phyloP scores from a whole-genome alignment of 2,329 filamentous ascomycete genomes.

The Sphaerulina vaccinii region DNA sequence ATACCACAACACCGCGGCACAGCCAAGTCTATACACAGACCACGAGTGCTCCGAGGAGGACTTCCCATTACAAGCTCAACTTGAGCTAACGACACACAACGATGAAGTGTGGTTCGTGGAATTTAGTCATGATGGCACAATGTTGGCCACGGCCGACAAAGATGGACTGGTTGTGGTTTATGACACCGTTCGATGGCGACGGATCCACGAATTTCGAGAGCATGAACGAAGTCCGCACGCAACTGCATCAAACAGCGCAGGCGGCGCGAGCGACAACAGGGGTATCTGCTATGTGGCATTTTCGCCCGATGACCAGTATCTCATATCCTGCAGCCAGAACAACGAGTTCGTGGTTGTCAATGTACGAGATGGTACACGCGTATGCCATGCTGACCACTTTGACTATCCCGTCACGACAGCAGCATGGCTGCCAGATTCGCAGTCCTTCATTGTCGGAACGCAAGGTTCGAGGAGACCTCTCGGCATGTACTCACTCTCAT shows the following conservation, averaged over 20 bases:
- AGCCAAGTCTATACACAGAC: constrained; percentile 85
- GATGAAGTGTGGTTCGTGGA: constrained; percentile 90
- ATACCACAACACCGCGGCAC: constrained; percentile 77
- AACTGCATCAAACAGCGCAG: constrained; percentile 14
- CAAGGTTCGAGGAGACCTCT: constrained; percentile 67
- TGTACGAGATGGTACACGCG: constrained; percentile 52
- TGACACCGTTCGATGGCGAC: constrained; percentile 68
- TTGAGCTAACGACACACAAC: constrained; percentile 69
- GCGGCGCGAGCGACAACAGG: constrained; percentile 21
- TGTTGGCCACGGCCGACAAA: constrained; percentile 77
- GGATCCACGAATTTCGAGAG: constrained; percentile 51
- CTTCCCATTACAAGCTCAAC: constrained; percentile 71
- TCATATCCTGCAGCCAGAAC: constrained; percentile 70
- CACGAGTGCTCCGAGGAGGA: constrained; percentile 76
- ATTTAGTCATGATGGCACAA: constrained; percentile 84
- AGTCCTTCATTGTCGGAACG: constrained; percentile 75
- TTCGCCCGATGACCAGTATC: constrained; percentile 85
- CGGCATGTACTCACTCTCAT: constrained; percentile 50
- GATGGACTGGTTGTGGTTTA: constrained; percentile 78
- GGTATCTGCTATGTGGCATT: constrained; percentile 81
- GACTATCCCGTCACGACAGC: constrained; percentile 84
- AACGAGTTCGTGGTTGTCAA: constrained; percentile 38
- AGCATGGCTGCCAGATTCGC: constrained; percentile 79
- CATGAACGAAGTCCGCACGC: constrained; percentile 29
- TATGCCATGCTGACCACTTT: constrained; percentile 67